These are phyloP conservation scores for Gamarada debralockiae DNA, from an alignment of 495 filamentous ascomycete genomes.

Conservation along the genomic window DNA sequence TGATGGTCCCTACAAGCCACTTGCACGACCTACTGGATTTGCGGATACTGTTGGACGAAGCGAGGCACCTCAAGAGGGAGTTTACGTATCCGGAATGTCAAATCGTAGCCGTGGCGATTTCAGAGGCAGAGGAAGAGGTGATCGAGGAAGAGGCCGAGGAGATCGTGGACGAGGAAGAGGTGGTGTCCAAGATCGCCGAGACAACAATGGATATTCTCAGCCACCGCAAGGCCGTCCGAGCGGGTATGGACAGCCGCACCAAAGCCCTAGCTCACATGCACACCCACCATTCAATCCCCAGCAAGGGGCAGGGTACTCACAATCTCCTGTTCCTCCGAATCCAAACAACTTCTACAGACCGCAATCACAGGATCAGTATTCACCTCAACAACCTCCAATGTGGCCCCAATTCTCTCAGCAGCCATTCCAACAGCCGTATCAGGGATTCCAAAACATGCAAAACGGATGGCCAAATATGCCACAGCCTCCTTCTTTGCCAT, in stretches of 20 bases:
- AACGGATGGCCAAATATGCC: slow-evolving; percentile 21
- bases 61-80: slow-evolving; percentile 32
- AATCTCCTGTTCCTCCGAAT: slow-evolving; percentile 5
- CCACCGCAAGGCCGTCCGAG: slow-evolving; percentile 19
- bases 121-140: slow-evolving; percentile 45
- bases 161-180: slow-evolving; percentile 35
- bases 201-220: slow-evolving; percentile 25
- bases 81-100: slow-evolving; percentile 4
- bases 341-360: slow-evolving; percentile 3
- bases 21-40: slow-evolving; percentile 57
- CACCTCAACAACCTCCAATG: slow-evolving; percentile 22
- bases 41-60: slow-evolving; percentile 30
- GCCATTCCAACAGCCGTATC: slow-evolving; percentile 21
- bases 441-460: slow-evolving; percentile 15
- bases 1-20: slow-evolving; percentile 63
- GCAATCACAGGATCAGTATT: slow-evolving; percentile 17
- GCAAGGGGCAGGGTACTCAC: background rate
- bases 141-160: slow-evolving; percentile 46
- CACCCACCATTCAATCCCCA: background rate
- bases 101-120: slow-evolving; percentile 36
- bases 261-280: background rate
- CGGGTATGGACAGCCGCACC: background rate
- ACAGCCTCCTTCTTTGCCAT: slow-evolving; percentile 25
- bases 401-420: slow-evolving; percentile 24
- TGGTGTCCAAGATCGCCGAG: slow-evolving; percentile 31